Evolutionary conservation across 345 rosid species (phyloP).

Genomic region (Trapa incisa): DNA sequence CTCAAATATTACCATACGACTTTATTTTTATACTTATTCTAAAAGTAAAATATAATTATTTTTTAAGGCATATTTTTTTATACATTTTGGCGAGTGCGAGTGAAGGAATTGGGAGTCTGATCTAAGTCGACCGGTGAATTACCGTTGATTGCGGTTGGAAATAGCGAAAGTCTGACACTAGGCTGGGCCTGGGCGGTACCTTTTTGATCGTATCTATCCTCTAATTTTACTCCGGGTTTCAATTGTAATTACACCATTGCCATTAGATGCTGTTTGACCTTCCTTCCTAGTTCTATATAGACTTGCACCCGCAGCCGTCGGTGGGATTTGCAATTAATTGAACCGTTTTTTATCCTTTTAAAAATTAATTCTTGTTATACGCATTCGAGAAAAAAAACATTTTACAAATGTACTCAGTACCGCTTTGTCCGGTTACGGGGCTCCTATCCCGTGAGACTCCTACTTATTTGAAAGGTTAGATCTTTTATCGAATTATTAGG

Average conservation of each 20-base stretch:
- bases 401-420: slow-evolving; percentile 6
- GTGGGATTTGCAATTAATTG: slow-evolving; percentile 13
- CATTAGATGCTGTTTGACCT: neutral
- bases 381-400: too few relatives aligned
- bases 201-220: slow-evolving; percentile 44
- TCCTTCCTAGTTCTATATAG: neutral
- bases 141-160: slow-evolving; percentile 98
- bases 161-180: slow-evolving; percentile 36
- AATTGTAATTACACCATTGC: neutral
- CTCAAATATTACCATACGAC: too few relatives aligned
- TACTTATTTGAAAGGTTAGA: slow-evolving; percentile 11
- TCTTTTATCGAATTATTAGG: neutral
- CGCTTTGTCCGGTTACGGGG: slow-evolving; percentile 28
- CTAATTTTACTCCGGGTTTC: neutral
- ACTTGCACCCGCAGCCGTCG: slow-evolving; percentile 30
- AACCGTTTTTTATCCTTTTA: neutral
- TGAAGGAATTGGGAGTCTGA: neutral
- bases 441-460: slow-evolving; percentile 11
- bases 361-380: neutral
- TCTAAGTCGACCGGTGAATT: slow-evolving; percentile 34
- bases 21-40: too few relatives aligned
- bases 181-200: slow-evolving; percentile 8
- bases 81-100: too few relatives aligned
- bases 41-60: too few relatives aligned
- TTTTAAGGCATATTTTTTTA: too few relatives aligned